phyloP scores from a whole-genome alignment of 1,284 basidiomycete species.

The Ustilago nuda region DNA sequence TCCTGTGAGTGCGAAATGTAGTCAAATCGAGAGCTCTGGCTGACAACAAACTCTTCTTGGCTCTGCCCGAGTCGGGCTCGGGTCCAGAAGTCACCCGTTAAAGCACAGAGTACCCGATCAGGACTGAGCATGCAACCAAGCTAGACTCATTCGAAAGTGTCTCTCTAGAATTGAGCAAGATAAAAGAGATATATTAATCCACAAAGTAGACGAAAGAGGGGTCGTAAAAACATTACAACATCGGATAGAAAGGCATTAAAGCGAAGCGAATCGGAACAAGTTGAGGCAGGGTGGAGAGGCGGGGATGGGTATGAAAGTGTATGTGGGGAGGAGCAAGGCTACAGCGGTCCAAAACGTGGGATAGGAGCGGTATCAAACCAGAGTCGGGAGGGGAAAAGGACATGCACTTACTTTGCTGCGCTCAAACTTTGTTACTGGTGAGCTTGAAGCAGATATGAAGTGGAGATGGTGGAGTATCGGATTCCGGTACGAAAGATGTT shows the following conservation, averaged over 20 bases:
- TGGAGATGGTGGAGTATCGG: background rate
- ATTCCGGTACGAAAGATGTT: too few relatives aligned
- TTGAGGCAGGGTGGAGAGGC: background rate
- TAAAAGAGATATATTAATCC: background rate
- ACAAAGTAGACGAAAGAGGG: background rate
- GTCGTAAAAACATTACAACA: conserved; percentile 1
- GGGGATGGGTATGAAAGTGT: background rate
- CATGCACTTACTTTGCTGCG: background rate
- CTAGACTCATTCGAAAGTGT: background rate
- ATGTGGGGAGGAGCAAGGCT: background rate
- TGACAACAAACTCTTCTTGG: too few relatives aligned
- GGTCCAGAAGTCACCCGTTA: too few relatives aligned
- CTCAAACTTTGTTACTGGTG: background rate
- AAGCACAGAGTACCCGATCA: too few relatives aligned
- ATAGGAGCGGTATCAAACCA: background rate
- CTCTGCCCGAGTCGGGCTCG: too few relatives aligned
- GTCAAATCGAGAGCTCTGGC: too few relatives aligned
- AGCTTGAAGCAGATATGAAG: background rate
- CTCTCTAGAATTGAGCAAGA: background rate
- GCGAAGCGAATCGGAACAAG: too few relatives aligned
- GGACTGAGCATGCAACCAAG: too few relatives aligned
- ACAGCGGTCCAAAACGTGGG: background rate
- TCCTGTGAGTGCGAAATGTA: too few relatives aligned
- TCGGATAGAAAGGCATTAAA: background rate
- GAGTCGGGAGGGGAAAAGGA: background rate